These are phyloP conservation scores for Vanderwaltozyma tropicalis DNA, from an alignment of 805 yeast genomes.

Conservation along the genomic window DNA sequence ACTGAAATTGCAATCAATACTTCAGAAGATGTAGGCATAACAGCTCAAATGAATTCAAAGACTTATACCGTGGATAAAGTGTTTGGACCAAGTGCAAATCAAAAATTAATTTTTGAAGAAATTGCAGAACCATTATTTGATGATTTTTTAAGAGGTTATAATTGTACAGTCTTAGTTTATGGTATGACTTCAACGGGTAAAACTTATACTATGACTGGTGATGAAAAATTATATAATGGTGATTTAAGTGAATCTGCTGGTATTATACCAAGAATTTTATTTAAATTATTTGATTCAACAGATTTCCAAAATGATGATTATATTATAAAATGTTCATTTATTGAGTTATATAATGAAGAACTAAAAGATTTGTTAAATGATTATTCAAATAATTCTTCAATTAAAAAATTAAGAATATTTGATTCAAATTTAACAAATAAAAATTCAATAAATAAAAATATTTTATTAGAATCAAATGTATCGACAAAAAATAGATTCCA, in stretches of 20 bases:
- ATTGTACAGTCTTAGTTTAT: slow-evolving; percentile 76
- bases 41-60: slow-evolving; percentile 37
- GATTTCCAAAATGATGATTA: slow-evolving; percentile 41
- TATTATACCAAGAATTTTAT: slow-evolving; percentile 57
- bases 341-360: slow-evolving; percentile 84
- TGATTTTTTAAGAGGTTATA: slow-evolving; percentile 66
- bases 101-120: slow-evolving; percentile 50
- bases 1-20: slow-evolving; percentile 40
- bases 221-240: slow-evolving; percentile 30
- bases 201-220: slow-evolving; percentile 68
- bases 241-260: slow-evolving; percentile 52
- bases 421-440: slow-evolving; percentile 5
- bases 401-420: slow-evolving; percentile 4
- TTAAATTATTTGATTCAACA: slow-evolving; percentile 34
- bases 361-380: slow-evolving; percentile 61
- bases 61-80: slow-evolving; percentile 70
- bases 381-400: slow-evolving; percentile 7
- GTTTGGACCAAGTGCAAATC: slow-evolving; percentile 76
- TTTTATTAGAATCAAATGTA: slow-evolving; percentile 5
- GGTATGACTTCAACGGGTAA: slow-evolving; percentile 93
- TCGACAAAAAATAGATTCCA: background rate
- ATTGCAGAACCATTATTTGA: slow-evolving; percentile 54
- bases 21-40: slow-evolving; percentile 30
- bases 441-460: slow-evolving; percentile 16
- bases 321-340: slow-evolving; percentile 65